Evolutionary conservation across 495 filamentous ascomycete species (phyloP).

Genomic region (Opeltia flavorubescens): DNA sequence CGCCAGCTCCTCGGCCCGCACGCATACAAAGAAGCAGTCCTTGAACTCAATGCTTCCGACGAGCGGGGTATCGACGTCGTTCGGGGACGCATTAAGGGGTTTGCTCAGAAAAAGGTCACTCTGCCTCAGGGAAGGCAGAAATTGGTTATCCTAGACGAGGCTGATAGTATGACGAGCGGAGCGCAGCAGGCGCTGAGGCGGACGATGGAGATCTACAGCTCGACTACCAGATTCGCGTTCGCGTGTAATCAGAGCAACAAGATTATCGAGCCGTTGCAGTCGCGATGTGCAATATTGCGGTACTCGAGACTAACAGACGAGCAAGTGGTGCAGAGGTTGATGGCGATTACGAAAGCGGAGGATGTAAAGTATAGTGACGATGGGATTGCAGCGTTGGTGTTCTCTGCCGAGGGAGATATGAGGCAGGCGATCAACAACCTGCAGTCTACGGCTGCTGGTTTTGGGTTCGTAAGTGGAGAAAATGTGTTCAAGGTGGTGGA

Average conservation of each 20-base stretch:
- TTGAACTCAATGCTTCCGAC: slow-evolving; percentile 92
- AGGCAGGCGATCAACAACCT: slow-evolving; percentile 98
- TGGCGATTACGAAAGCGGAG: slow-evolving; percentile 81
- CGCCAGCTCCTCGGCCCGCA: slow-evolving; percentile 73
- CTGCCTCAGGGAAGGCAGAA: slow-evolving; percentile 85
- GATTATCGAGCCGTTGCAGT: slow-evolving; percentile 97
- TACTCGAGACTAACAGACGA: slow-evolving; percentile 85
- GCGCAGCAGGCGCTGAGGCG: slow-evolving; percentile 90
- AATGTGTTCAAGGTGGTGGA: slow-evolving; percentile 99
- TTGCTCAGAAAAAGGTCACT: slow-evolving; percentile 98
- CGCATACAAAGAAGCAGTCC: slow-evolving; percentile 91
- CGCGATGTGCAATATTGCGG: slow-evolving; percentile 88
- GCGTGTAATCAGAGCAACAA: slow-evolving; percentile 98
- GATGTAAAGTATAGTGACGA: slow-evolving; percentile 81
- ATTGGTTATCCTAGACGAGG: slow-evolving; percentile 93
- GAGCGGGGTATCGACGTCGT: slow-evolving; percentile 98
- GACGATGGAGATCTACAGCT: slow-evolving; percentile 98
- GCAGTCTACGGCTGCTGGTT: slow-evolving; percentile 88
- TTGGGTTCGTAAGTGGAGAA: slow-evolving; percentile 91
- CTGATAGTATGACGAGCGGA: slow-evolving; percentile 91
- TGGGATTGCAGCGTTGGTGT: slow-evolving; percentile 86
- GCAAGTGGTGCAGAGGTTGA: slow-evolving; percentile 76
- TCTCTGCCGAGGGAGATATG: slow-evolving; percentile 98
- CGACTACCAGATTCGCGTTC: slow-evolving; percentile 94
- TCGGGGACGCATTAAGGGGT: slow-evolving; percentile 95